These are phyloP conservation scores for Cutaneotrichosporon cyanovorans DNA, from an alignment of 1,284 basidiomycete species.

Conservation along the genomic window DNA sequence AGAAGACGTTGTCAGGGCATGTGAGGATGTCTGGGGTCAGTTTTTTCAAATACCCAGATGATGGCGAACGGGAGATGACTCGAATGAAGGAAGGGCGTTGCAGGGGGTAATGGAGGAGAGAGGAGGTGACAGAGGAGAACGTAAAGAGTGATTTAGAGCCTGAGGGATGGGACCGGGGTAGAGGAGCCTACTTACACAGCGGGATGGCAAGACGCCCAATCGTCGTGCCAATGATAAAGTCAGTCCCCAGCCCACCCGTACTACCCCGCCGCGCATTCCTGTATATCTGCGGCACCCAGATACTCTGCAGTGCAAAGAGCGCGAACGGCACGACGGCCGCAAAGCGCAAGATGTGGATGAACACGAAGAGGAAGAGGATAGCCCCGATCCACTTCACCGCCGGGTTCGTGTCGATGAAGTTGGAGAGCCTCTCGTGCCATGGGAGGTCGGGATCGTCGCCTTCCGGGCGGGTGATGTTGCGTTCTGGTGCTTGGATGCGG, in stretches of 20 bases:
- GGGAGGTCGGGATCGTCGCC: slow-evolving; percentile 1
- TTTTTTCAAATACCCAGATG: too few species aligned
- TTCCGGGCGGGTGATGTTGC: slow-evolving; percentile 28
- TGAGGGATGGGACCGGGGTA: too few species aligned
- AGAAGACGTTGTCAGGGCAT: slow-evolving; percentile 77
- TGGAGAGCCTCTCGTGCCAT: slow-evolving; percentile 11
- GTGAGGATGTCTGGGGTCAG: slow-evolving; percentile 61
- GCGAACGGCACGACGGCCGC: slow-evolving; percentile 64
- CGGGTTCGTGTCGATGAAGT: slow-evolving; percentile 8
- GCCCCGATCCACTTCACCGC: slow-evolving; percentile 5
- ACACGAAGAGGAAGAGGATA: slow-evolving; percentile 55
- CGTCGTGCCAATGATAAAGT: slow-evolving; percentile 72
- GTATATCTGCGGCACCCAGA: slow-evolving; percentile 77
- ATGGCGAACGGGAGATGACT: background rate
- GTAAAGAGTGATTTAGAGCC: too few species aligned
- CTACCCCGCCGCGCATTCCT: slow-evolving; percentile 65
- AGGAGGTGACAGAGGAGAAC: too few species aligned
- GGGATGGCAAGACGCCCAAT: slow-evolving; percentile 62
- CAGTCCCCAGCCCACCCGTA: slow-evolving; percentile 58
- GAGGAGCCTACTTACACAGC: slow-evolving; percentile 55
- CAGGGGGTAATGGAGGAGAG: too few species aligned
- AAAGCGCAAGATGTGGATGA: slow-evolving; percentile 64
- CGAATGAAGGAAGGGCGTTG: too few species aligned
- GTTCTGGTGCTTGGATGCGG: slow-evolving; percentile 73
- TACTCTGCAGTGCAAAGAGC: slow-evolving; percentile 63